Base-by-base conservation (phyloP, 2,329 filamentous ascomycete species). In the Septoria petroselini region DNA sequence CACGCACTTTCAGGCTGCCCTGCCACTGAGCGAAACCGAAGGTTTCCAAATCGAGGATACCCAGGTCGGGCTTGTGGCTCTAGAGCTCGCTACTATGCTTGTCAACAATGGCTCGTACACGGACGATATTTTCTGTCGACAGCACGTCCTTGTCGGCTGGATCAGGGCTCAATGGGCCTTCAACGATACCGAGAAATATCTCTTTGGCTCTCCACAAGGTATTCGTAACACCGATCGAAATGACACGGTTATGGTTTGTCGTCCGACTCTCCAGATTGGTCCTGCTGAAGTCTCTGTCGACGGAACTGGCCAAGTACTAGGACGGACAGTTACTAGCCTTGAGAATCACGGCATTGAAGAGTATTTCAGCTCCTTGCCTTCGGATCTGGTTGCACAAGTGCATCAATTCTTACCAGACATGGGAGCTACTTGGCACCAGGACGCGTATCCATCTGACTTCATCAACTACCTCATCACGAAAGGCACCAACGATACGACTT, bases 401-500 rank as follows among this genome's bases (percentile, higher is more conserved):
- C 53, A 59, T 33, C 51, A 45, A n/a, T 59, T 56, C 38, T 38
- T 59, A 5, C 18, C 41, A n/a, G 48, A 51, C 33, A 57, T 21
- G 9, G 52, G 55, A 42, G 0, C 63, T 58, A 56, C 29, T 2
- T 79, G 73, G 72, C 79, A 80, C 54, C 79, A 76, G 47, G 70
- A 77, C 35, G 71, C 65, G 0, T 60, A 70, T 1, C 63, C 75
- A 0, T 58, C 57, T 0, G 74, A 77, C 33, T 78, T 72, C 65
- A 61, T 75, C 23, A 77, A 73, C 40, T 73, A 79, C 25, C 67
- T 81, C n/a, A 54, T 78, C 0, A 59, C 60, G 1, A 33, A 65
- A 0, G 18, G 44, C 0, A 58, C 40, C 0, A 70, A 72, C 2
- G 65, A 57, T 2, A 64, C 62, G 1, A 40, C 55, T 0, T 14